Conservation (phyloP, 306 rosid species). For the Notholithocarpus densiflorus region DNA sequence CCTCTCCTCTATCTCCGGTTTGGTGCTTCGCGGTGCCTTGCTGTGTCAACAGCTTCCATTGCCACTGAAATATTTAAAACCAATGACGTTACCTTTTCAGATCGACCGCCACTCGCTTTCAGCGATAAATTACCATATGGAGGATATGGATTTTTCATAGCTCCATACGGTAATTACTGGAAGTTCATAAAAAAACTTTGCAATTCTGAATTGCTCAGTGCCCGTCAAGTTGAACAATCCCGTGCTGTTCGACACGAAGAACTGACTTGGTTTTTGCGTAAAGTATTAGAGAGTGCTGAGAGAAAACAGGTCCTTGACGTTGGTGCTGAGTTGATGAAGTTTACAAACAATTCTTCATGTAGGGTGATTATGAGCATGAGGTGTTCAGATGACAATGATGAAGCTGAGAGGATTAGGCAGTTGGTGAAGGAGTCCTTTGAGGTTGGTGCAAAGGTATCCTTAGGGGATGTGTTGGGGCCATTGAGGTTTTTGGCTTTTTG, state of each 20-base stretch:
- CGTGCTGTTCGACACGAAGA: no score
- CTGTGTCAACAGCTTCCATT: constrained; percentile 31
- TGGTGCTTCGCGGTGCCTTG: constrained; percentile 33
- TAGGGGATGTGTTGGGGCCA: constrained; percentile 50
- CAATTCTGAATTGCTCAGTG: no score
- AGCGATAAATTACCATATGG: constrained; percentile 40
- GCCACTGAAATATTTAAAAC: constrained; percentile 45
- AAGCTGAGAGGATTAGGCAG: constrained; percentile 36
- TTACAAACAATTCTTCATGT: constrained; percentile 45
- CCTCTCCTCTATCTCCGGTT: constrained; percentile 43
- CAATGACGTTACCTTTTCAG: constrained; percentile 37
- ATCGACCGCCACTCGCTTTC: constrained; percentile 41
- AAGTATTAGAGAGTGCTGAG: constrained; percentile 16
- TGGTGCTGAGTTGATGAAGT: constrained; percentile 42
- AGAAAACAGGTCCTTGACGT: not conserved
- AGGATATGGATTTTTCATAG: constrained; percentile 35
- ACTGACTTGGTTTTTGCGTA: no score
- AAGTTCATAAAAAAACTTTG: no score
- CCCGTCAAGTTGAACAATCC: no score
- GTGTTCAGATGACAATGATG: constrained; percentile 34
- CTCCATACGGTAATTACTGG: constrained; percentile 48
- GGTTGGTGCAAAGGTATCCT: constrained; percentile 37
- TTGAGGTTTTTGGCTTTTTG: constrained; percentile 37
- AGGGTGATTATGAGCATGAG: constrained; percentile 47
- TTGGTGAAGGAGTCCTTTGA: constrained; percentile 38